Percentiles rank a stretch among this genome's conserved stretches.
Conservation (phyloP, 2,329 filamentous ascomycete species). For the Xylogone sp. region DNA sequence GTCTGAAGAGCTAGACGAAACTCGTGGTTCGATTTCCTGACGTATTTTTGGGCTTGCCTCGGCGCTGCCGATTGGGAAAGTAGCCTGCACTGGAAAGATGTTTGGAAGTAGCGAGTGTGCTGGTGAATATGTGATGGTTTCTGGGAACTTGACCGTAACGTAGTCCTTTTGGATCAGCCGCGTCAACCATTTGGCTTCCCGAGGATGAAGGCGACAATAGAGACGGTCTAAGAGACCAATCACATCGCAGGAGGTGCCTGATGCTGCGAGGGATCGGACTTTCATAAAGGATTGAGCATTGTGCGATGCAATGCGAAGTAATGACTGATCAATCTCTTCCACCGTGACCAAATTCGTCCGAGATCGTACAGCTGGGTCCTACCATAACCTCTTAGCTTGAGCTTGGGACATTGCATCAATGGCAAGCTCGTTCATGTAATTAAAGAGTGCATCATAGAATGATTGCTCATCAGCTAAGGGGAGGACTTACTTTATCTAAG, state of each 20-base stretch:
- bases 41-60: background rate
- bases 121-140: slow-evolving; percentile 25
- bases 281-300: slow-evolving; percentile 68
- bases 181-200: slow-evolving; percentile 84
- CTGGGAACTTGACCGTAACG: slow-evolving; percentile 61
- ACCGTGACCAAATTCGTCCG: slow-evolving; percentile 49
- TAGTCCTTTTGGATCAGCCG: slow-evolving; percentile 76
- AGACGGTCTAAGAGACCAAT: slow-evolving; percentile 48
- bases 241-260: slow-evolving; percentile 2
- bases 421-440: slow-evolving; percentile 19
- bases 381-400: background rate
- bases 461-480: too few species aligned
- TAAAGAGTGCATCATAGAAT: slow-evolving; percentile 12
- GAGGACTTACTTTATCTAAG: background rate
- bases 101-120: background rate
- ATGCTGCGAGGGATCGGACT: slow-evolving; percentile 37
- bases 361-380: slow-evolving; percentile 4
- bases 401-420: background rate
- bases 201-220: slow-evolving; percentile 57
- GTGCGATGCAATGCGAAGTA: slow-evolving; percentile 64
- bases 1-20: background rate
- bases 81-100: background rate
- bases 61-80: background rate
- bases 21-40: background rate
- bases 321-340: slow-evolving; percentile 65